Evolutionary conservation across 1,284 basidiomycete species (phyloP).

Genomic region (Ceratobasidium sp.): DNA sequence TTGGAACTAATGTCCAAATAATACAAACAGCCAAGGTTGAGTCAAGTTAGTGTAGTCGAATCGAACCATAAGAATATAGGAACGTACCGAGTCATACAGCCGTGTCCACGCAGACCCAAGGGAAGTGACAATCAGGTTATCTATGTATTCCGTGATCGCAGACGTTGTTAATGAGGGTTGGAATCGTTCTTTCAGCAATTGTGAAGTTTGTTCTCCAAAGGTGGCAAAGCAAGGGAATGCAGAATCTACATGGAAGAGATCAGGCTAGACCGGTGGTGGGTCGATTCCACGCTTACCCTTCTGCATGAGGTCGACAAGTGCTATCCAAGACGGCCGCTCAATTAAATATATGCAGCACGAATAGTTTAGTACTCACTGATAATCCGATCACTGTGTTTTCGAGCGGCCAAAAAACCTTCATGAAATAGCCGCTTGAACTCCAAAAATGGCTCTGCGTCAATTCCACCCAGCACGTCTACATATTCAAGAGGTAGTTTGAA

Average conservation of each 20-base stretch:
- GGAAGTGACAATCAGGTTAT: constrained; percentile 83
- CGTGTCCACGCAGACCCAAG: constrained; percentile 91
- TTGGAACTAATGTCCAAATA: constrained; percentile 61
- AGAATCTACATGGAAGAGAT: constrained; percentile 66
- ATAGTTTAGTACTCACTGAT: constrained; percentile 69
- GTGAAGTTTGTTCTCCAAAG: constrained; percentile 88
- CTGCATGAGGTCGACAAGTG: constrained; percentile 95
- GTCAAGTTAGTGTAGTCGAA: constrained; percentile 10
- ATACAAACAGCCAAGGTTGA: constrained; percentile 16
- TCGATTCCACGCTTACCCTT: constrained; percentile 64
- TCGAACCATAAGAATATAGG: constrained; percentile 1
- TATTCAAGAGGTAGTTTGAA: constrained; percentile 95
- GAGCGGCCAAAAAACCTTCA: constrained; percentile 89
- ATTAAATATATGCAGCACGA: not conserved
- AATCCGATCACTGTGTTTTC: constrained; percentile 97
- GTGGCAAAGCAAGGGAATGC: constrained; percentile 90
- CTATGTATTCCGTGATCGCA: constrained; percentile 86
- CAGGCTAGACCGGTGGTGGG: constrained; percentile 8
- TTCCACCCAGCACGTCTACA: constrained; percentile 92
- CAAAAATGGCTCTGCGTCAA: constrained; percentile 74
- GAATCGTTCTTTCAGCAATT: constrained; percentile 88
- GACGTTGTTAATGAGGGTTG: constrained; percentile 87
- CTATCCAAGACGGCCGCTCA: constrained; percentile 52
- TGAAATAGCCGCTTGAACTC: constrained; percentile 90
- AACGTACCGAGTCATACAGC: constrained; percentile 83